phyloP scores from a whole-genome alignment of 2,329 filamentous ascomycete species.

The Paecilomyces variotii region DNA sequence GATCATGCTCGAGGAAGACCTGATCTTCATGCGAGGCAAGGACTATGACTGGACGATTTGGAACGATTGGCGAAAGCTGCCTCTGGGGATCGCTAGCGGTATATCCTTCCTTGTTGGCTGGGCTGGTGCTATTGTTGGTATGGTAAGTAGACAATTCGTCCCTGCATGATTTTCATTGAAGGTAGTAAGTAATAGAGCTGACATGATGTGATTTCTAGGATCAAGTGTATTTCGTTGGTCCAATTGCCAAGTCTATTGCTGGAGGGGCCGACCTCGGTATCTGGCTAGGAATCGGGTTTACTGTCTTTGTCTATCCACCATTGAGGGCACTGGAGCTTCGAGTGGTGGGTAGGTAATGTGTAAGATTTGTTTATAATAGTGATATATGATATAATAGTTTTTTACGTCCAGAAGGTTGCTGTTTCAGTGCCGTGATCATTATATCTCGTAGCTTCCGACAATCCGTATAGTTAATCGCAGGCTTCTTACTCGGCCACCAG shows the following conservation, averaged over 20 bases:
- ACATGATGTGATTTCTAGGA: conserved; percentile 11
- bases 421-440: too few species aligned
- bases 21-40: conserved; percentile 33
- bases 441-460: too few species aligned
- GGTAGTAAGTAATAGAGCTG: background rate
- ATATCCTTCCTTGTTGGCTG: conserved; percentile 31
- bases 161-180: background rate
- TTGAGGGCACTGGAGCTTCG: background rate
- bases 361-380: background rate
- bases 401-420: background rate
- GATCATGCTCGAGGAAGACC: conserved; percentile 35
- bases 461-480: too few species aligned
- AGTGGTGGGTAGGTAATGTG: background rate
- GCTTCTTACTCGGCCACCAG: too few species aligned
- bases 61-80: conserved; percentile 30
- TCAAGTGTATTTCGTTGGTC: conserved; percentile 32
- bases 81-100: conserved; percentile 34
- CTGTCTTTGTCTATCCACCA: background rate
- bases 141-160: conserved; percentile 17
- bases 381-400: background rate
- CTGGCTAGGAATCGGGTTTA: background rate
- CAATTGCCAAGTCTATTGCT: conserved; percentile 17
- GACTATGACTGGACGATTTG: conserved; percentile 36
- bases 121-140: conserved; percentile 33
- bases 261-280: background rate